Conservation (phyloP, 2,329 filamentous ascomycete species). For the Diplodia sapinea region DNA sequence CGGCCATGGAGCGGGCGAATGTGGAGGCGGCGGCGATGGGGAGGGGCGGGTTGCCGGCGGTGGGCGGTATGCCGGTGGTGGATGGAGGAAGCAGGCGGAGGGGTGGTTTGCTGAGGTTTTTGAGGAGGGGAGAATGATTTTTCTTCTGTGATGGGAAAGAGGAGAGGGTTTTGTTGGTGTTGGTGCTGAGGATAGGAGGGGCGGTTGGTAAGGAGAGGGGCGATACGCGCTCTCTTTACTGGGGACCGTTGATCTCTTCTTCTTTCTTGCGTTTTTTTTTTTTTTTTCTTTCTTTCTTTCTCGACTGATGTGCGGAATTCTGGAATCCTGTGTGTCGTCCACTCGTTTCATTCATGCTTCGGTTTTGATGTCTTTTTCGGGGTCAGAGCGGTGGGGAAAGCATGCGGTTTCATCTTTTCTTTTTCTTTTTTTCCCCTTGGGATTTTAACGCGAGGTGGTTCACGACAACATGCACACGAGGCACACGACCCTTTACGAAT, state of each 20-base stretch:
- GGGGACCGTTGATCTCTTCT: too few species aligned
- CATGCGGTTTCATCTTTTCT: background rate
- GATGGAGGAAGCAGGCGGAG: background rate
- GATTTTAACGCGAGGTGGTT: too few species aligned
- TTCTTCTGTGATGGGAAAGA: too few species aligned
- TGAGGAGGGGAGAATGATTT: constrained; percentile 15
- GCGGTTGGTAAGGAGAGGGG: too few species aligned
- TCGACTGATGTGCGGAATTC: too few species aligned
- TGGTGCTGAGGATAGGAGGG: background rate
- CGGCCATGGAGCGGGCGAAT: constrained; percentile 51
- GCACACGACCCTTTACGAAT: constrained; percentile 1
- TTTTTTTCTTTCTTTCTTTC: too few species aligned
- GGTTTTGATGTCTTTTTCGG: too few species aligned
- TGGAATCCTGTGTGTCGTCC: too few species aligned
- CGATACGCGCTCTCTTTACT: too few species aligned
- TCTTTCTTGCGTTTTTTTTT: too few species aligned
- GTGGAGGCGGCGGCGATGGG: constrained; percentile 42
- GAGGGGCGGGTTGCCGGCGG: constrained; percentile 34
- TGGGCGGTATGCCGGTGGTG: background rate
- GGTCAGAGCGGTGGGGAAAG: background rate
- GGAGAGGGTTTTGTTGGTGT: background rate
- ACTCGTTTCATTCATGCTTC: too few species aligned
- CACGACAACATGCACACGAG: background rate
- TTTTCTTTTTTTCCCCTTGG: background rate
- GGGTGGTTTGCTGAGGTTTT: constrained; percentile 5